Base-by-base conservation (phyloP, 176 grass and related monocot genomes). In the Pontederia crassipes region DNA sequence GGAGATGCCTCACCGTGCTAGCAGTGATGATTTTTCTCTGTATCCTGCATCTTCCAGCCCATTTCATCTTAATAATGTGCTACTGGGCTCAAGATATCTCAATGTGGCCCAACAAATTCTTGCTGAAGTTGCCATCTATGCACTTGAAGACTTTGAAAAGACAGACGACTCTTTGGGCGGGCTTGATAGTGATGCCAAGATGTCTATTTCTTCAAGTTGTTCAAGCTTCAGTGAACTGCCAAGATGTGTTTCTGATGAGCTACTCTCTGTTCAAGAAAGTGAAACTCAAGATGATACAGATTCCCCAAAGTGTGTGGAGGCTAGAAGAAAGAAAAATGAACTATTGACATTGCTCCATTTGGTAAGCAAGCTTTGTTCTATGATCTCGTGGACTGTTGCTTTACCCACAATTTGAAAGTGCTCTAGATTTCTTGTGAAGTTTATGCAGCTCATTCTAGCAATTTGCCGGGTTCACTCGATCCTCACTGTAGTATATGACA, bases 1-100 rank as follows among this genome's bases (percentile, higher is more conserved):
- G 18, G 68, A 47, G 49, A 15, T 32, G 68, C 6, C 53, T 11
- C 46, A 45, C 12, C 11, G 59, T 68, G 11, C 8, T 9, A 46
- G 55, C 12, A 35, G 50, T 4, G 68, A 66, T 28, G 57, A 64
- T n/a, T 15, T 60, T 63, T 55, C 59, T 53, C 11, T 47, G 10
- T 17, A 61, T 52, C 2, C 45, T 53, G 45, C 24, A 35, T 64
- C 28, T 59, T 69, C 75, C 57, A 24, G 52, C 62, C 62, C 66
- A 32, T 49, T 58, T 61, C 76, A 32, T 12, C 70, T 80, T 61
- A 59, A 72, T 48, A 71, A 62, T 50, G 71, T 82, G 57, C 57
- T 82, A 75, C 55, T 78, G 64, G 72, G 79, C 3, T 87, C 91
- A 8, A 80, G 67, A 72, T 95, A 95, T 62, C 52, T 75, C 32